Percentiles rank a stretch among this genome's conserved stretches.
These are phyloP conservation scores for Asterophora parasitica DNA, from an alignment of 768 basidiomycete genomes.

Conservation along the genomic window DNA sequence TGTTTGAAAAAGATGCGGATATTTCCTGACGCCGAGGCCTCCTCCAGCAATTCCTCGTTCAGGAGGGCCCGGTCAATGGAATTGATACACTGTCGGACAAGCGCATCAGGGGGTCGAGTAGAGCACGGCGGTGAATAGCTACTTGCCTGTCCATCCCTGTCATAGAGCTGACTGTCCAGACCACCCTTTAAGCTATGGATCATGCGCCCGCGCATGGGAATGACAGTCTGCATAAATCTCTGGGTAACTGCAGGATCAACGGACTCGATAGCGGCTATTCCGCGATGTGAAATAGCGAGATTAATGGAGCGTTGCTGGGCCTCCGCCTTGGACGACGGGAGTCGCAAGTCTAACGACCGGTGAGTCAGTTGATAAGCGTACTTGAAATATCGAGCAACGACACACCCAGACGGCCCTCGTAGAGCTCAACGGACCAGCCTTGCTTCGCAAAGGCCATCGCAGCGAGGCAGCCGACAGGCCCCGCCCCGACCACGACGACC, in stretches of 20 bases:
- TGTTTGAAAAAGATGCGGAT: constrained; percentile 75
- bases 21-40: constrained; percentile 57
- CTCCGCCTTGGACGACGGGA: constrained; percentile 60
- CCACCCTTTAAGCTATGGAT: constrained; percentile 76
- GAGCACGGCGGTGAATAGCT: constrained; percentile 13
- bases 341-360: constrained; percentile 57
- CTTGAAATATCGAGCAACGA: constrained; percentile 1
- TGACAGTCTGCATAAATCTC: constrained; percentile 69
- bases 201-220: constrained; percentile 96
- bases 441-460: constrained; percentile 81
- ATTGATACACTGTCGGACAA: constrained; percentile 73
- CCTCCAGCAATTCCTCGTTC: constrained; percentile 80
- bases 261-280: constrained; percentile 80
- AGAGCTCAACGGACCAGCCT: constrained; percentile 81
- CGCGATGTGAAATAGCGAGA: constrained; percentile 90
- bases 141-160: constrained; percentile 78
- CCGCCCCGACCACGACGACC: constrained; percentile 78
- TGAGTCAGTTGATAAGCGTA: background rate
- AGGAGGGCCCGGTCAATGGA: constrained; percentile 87
- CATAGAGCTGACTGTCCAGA: constrained; percentile 82
- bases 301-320: constrained; percentile 89
- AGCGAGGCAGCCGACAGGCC: constrained; percentile 91
- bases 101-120: constrained; percentile 19
- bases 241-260: constrained; percentile 69
- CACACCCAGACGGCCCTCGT: constrained; percentile 74